Evolutionary conservation across 2,329 filamentous ascomycete genomes (phyloP).

Genomic region (Fusarium pseudonygamai): DNA sequence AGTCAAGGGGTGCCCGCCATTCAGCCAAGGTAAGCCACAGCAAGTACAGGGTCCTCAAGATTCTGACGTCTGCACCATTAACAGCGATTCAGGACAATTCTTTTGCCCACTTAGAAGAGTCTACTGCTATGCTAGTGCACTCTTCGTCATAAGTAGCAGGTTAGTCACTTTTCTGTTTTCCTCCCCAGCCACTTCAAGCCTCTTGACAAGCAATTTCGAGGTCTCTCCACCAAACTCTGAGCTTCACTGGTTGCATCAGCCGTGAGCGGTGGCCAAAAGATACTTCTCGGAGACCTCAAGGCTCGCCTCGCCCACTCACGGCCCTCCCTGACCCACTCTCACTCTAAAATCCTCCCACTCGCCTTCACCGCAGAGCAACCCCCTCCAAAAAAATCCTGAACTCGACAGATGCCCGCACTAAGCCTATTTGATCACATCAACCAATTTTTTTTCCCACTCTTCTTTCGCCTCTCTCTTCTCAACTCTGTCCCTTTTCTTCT

Average conservation of each 20-base stretch:
- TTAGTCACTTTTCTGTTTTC: constrained; percentile 17
- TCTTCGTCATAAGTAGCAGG: constrained; percentile 31
- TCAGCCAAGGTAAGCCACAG: not conserved
- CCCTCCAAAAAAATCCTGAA: constrained; percentile 42
- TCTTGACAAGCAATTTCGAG: constrained; percentile 15
- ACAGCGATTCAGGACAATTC: constrained; percentile 25
- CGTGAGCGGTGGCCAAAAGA: constrained; percentile 41
- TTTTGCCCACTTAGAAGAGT: constrained; percentile 17
- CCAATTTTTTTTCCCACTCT: constrained; percentile 50
- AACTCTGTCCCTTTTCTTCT: constrained; percentile 45
- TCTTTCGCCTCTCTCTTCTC: constrained; percentile 48
- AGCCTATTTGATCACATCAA: constrained; percentile 45
- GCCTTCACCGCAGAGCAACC: constrained; percentile 42
- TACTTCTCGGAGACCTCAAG: constrained; percentile 34
- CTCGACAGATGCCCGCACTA: constrained; percentile 43
- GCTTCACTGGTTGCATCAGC: constrained; percentile 30
- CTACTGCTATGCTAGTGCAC: constrained; percentile 8
- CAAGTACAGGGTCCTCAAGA: not conserved
- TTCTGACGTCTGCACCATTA: constrained; percentile 14
- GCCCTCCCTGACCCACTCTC: constrained; percentile 40
- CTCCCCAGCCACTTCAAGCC: constrained; percentile 37
- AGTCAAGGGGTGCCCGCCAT: constrained; percentile 3
- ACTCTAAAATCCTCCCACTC: constrained; percentile 32
- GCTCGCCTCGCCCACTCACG: constrained; percentile 40
- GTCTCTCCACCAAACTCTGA: constrained; percentile 9